Base-by-base conservation (phyloP, 2,329 filamentous ascomycete genomes). In the Claviceps sp. region DNA sequence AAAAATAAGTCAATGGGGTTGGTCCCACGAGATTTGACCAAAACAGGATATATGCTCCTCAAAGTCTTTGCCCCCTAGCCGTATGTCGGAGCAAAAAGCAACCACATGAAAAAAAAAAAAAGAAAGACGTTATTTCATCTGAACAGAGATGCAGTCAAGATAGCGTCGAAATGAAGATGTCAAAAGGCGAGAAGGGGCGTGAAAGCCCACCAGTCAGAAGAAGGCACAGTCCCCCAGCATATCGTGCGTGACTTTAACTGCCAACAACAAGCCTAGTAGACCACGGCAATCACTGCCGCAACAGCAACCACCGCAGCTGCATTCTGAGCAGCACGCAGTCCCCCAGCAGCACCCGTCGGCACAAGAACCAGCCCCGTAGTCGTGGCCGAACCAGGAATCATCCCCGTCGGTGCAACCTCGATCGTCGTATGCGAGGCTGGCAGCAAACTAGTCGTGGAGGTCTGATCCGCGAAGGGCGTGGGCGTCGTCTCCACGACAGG, bases 231-330 rank as follows among this genome's bases (percentile, higher is more conserved):
- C 13, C 26, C 26, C 4, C 26, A 29, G 8, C 8, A 29, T 29
- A 40, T 13, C 4, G 6, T 9, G 26, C 8, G 37, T 39, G 5
- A 16, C 4, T 14, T 11, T 17, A 23, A 34, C 23, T 4, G 36
- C 47, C 29, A 51, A 5, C 1, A 37, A 6, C 29, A 34, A 4
- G 29, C 9, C 29, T 66, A 68, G 57, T 58, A 62, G 52, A 71
- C 65, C 52, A 70, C 63, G 53, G 67, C 66, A 49, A 71, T 53
- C 53, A 66, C 70, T 38, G 67, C 69, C 29, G 67, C 65, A 51
- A 74, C 54, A 39, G 63, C 64, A 38, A 68, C 66, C 45, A 68
- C 66, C 45, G 74, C 55, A 52, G 73, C 55, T 46, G 70, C 68
- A 54, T 66, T 66, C 58, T 70, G 66, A 54, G 68, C 60, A 54